Evolutionary conservation across 2,329 filamentous ascomycete genomes (phyloP).

Genomic region (Xylariaceae sp.): DNA sequence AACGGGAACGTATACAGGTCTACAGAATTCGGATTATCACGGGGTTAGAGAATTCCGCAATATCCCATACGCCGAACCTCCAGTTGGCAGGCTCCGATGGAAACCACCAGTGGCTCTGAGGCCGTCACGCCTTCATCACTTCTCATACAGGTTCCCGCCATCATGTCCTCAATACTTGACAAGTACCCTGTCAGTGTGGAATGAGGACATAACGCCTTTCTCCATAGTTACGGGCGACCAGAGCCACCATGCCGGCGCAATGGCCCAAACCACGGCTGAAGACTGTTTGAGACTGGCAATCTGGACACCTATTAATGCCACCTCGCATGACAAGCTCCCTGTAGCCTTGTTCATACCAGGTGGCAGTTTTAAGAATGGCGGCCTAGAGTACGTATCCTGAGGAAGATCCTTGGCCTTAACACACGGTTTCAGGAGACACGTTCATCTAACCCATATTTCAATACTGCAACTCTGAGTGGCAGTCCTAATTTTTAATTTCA

Average conservation of each 20-base stretch:
- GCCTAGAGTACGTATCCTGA: slow-evolving; percentile 9
- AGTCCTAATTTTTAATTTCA: neutral
- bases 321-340: slow-evolving; percentile 24
- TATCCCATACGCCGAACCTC: slow-evolving; percentile 60
- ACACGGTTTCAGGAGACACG: neutral
- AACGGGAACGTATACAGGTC: slow-evolving; percentile 29
- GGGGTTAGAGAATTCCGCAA: slow-evolving; percentile 37
- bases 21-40: slow-evolving; percentile 23
- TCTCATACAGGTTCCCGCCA: slow-evolving; percentile 28
- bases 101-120: slow-evolving; percentile 38
- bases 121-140: slow-evolving; percentile 28
- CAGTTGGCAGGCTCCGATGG: slow-evolving; percentile 53
- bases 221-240: slow-evolving; percentile 24
- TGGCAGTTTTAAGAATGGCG: slow-evolving; percentile 32
- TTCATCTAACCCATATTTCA: neutral
- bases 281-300: slow-evolving; percentile 42
- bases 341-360: slow-evolving; percentile 33
- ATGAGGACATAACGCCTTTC: slow-evolving; percentile 31
- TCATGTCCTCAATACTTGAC: slow-evolving; percentile 38
- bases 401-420: neutral
- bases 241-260: slow-evolving; percentile 26
- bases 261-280: slow-evolving; percentile 35
- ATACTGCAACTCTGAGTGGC: neutral
- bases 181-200: slow-evolving; percentile 31
- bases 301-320: slow-evolving; percentile 35